Conservation (phyloP, 371 early-diverging fungal species). For the Lichtheimia hyalospora region DNA sequence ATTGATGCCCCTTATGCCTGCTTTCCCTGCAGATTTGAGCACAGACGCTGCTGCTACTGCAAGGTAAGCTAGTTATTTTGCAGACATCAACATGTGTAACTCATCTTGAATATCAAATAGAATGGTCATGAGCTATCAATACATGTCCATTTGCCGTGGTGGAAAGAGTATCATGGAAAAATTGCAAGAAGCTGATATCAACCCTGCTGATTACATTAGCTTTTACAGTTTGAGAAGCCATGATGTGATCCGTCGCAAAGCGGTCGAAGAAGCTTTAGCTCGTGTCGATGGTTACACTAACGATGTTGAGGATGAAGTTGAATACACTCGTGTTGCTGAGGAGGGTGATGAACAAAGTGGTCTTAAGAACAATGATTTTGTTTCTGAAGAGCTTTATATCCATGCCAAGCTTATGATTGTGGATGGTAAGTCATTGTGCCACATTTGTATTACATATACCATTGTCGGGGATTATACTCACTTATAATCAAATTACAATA, state of each 20-base stretch:
- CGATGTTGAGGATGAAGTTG: constrained; percentile 12
- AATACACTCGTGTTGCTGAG: constrained; percentile 21
- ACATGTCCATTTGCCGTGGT: constrained; percentile 72
- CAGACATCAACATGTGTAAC: not conserved
- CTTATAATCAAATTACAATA: not conserved
- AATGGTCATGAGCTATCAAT: constrained; percentile 77
- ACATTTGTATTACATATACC: too few relatives aligned
- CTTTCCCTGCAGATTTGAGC: constrained; percentile 82
- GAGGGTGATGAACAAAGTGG: constrained; percentile 13
- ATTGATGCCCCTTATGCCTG: constrained; percentile 90
- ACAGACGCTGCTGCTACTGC: constrained; percentile 76
- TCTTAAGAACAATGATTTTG: constrained; percentile 49
- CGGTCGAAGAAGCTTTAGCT: constrained; percentile 38
- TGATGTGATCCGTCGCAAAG: constrained; percentile 50
- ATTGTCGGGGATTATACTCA: too few relatives aligned
- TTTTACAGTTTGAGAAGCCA: constrained; percentile 73
- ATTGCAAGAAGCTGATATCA: constrained; percentile 53
- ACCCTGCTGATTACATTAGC: constrained; percentile 63
- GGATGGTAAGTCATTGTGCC: constrained; percentile 56
- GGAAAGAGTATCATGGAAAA: constrained; percentile 58
- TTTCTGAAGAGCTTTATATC: constrained; percentile 87
- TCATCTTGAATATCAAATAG: constrained; percentile 9
- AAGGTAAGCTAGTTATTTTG: constrained; percentile 2
- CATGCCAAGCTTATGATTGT: constrained; percentile 93
- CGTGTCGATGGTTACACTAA: constrained; percentile 24